Evolutionary conservation across 768 basidiomycete species (phyloP).

Genomic region (Termitomyces sp.): DNA sequence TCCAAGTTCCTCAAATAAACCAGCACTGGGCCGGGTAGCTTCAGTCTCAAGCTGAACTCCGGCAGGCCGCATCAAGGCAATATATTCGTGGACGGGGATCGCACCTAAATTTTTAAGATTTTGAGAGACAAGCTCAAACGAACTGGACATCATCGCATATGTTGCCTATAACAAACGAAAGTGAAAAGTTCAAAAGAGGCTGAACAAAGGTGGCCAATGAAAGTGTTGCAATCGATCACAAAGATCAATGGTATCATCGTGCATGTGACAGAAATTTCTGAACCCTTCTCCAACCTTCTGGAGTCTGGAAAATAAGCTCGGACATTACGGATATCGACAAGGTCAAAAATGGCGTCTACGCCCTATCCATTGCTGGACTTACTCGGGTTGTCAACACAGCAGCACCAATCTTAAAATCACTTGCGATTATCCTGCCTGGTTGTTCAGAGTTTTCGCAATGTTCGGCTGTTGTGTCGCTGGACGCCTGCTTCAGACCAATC

Average conservation of each 20-base stretch:
- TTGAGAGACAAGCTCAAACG: not conserved
- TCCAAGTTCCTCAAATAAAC: not conserved
- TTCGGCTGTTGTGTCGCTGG: conserved; percentile 81
- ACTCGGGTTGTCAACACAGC: conserved; percentile 1
- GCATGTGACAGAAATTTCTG: no score
- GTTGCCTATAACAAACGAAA: no score
- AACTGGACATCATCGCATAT: not conserved
- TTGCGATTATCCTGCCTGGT: not conserved
- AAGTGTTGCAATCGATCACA: not conserved
- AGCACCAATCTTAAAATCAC: not conserved
- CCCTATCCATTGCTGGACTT: not conserved
- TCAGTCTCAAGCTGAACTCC: not conserved
- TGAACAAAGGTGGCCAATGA: no score
- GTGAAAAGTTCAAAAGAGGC: no score
- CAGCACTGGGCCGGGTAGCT: not conserved
- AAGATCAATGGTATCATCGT: no score
- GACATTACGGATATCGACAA: not conserved
- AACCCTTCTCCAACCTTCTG: no score
- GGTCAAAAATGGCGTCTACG: conserved; percentile 8
- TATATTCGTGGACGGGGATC: not conserved
- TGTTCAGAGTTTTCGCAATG: conserved; percentile 34
- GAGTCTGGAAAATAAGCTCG: no score
- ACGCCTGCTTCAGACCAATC: conserved; percentile 71
- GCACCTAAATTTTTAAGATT: not conserved
- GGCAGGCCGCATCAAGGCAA: not conserved